Percentiles rank a stretch among this genome's conserved stretches.
Conservation (phyloP, 2,329 filamentous ascomycete species). For the Hirsutella minnesotensis region DNA sequence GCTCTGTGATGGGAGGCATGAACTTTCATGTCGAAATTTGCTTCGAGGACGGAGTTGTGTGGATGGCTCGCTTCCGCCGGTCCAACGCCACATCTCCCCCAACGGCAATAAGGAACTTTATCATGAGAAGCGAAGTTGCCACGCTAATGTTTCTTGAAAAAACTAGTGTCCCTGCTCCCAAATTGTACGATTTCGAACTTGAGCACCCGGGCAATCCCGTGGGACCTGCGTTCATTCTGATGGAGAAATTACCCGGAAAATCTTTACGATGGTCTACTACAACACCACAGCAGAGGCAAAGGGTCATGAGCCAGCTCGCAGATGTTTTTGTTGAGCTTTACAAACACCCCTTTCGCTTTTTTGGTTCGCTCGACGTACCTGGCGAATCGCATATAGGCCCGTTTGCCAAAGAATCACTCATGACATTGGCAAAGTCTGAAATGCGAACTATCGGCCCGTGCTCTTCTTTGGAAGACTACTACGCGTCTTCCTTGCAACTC, state of each 20-base stretch:
- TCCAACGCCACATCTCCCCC: constrained; percentile 28
- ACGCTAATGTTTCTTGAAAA: constrained; percentile 26
- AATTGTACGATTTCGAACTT: constrained; percentile 23
- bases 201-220: constrained; percentile 18
- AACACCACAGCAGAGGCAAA: constrained; percentile 18
- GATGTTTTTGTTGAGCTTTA: constrained; percentile 26
- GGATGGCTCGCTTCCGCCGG: constrained; percentile 29
- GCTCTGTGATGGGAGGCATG: constrained; percentile 30
- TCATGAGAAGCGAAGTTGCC: constrained; percentile 27
- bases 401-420: constrained; percentile 26
- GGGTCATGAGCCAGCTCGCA: constrained; percentile 23
- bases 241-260: constrained; percentile 27
- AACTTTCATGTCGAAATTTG: constrained; percentile 30
- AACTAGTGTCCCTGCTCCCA: constrained; percentile 23
- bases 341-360: constrained; percentile 21
- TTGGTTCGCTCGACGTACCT: constrained; percentile 21
- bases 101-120: constrained; percentile 17
- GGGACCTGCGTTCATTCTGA: constrained; percentile 27
- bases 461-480: constrained; percentile 21
- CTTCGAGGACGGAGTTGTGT: constrained; percentile 29
- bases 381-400: constrained; percentile 16
- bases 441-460: constrained; percentile 22
- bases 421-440: constrained; percentile 15
- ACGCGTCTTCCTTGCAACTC: constrained; percentile 18
- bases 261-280: constrained; percentile 22